phyloP scores from a whole-genome alignment of 106 monocot species.

The Dendrobium chrysotoxum region DNA sequence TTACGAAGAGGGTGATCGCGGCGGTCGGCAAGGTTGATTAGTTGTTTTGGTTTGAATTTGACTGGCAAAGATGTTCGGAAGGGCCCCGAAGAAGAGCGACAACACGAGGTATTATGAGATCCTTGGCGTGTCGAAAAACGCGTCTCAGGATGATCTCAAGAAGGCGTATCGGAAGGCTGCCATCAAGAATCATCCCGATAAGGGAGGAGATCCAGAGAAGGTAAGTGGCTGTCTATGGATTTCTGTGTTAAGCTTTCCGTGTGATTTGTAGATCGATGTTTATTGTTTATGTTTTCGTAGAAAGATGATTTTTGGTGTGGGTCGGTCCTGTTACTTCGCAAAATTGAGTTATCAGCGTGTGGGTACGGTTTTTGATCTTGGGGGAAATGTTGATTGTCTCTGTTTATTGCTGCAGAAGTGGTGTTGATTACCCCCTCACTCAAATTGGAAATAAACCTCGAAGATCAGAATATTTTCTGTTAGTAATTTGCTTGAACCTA shows the following conservation, averaged over 20 bases:
- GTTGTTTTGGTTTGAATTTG: background rate
- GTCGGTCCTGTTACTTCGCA: background rate
- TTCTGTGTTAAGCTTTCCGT: background rate
- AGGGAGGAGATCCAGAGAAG: slow-evolving; percentile 97
- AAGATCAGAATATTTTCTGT: background rate
- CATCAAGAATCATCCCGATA: slow-evolving; percentile 97
- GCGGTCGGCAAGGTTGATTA: background rate
- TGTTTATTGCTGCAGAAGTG: background rate
- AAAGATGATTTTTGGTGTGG: background rate
- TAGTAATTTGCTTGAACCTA: background rate
- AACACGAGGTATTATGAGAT: slow-evolving; percentile 84
- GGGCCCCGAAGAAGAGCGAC: slow-evolving; percentile 75
- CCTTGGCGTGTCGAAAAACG: slow-evolving; percentile 78
- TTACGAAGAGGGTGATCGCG: background rate
- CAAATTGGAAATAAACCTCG: background rate
- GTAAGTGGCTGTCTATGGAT: slow-evolving; percentile 12
- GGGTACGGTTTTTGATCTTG: background rate
- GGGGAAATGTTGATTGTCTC: background rate
- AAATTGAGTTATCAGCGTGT: background rate
- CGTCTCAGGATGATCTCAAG: slow-evolving; percentile 91
- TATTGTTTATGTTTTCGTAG: background rate
- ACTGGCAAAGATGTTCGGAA: slow-evolving; percentile 52
- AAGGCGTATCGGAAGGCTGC: slow-evolving; percentile 95
- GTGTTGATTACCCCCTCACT: background rate
- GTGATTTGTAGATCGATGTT: background rate